Percentiles rank a stretch among this genome's conserved stretches.
Evolutionary conservation across 441 rosid genomes (phyloP).

Genomic region (Populus hybrid): DNA sequence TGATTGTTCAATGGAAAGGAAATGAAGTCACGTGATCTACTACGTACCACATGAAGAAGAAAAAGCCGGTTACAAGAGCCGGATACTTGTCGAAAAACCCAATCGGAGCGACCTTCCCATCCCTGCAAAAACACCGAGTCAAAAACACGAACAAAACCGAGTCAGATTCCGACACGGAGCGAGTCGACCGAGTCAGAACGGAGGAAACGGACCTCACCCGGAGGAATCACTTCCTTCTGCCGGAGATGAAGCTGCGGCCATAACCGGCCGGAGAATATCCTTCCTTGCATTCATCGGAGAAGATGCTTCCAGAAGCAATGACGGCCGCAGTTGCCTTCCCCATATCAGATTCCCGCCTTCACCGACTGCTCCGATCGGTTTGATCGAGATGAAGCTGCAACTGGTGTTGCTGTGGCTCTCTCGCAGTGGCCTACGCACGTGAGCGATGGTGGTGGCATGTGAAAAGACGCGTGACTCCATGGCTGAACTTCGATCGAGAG

Average conservation of each 20-base stretch:
- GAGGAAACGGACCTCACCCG: constrained; percentile 90
- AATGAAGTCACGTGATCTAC: neutral
- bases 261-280: constrained; percentile 40
- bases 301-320: constrained; percentile 48
- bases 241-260: constrained; percentile 64
- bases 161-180: constrained; percentile 20
- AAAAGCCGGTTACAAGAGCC: constrained; percentile 76
- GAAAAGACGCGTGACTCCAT: constrained; percentile 89
- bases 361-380: constrained; percentile 54
- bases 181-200: constrained; percentile 37
- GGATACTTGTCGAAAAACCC: constrained; percentile 76
- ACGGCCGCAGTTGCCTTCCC: constrained; percentile 79
- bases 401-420: constrained; percentile 27
- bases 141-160: constrained; percentile 4
- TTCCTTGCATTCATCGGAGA: constrained; percentile 23
- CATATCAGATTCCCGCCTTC: constrained; percentile 75
- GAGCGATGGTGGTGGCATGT: constrained; percentile 50
- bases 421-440: constrained; percentile 37
- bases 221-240: constrained; percentile 84
- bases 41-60: constrained; percentile 95
- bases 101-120: constrained; percentile 47
- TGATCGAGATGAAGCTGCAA: constrained; percentile 31
- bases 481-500: neutral
- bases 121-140: constrained; percentile 39
- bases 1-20: neutral